Percentiles rank a stretch among this genome's conserved stretches.
These are phyloP conservation scores for Candida takata DNA, from an alignment of 805 yeast genomes.

Conservation along the genomic window DNA sequence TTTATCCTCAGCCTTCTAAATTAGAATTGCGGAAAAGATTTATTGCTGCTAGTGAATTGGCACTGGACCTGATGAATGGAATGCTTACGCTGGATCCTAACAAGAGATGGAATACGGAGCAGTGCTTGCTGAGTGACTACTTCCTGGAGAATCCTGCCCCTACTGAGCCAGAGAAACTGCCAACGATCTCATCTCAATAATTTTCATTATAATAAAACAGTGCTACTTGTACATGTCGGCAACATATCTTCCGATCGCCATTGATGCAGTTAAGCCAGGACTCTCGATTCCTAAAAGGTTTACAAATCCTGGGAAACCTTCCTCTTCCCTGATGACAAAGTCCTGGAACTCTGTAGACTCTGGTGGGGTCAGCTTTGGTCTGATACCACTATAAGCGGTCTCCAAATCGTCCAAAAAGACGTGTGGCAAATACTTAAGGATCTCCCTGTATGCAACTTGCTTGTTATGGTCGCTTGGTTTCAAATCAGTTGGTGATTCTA, in stretches of 20 bases:
- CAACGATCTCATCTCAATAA: conserved; percentile 29
- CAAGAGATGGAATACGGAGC: conserved; percentile 57
- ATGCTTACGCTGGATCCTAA: conserved; percentile 75
- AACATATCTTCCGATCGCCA: conserved; percentile 81
- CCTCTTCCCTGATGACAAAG: conserved; percentile 64
- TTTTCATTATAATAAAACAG: background rate
- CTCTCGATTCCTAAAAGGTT: conserved; percentile 81
- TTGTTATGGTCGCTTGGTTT: conserved; percentile 42
- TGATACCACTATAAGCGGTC: conserved; percentile 72
- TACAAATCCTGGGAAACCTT: conserved; percentile 69
- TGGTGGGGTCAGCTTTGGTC: conserved; percentile 64
- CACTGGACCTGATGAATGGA: conserved; percentile 65
- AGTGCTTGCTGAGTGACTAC: conserved; percentile 58
- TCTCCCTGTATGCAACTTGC: conserved; percentile 49
- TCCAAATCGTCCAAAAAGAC: conserved; percentile 43
- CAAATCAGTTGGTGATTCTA: conserved; percentile 41
- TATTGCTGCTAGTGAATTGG: conserved; percentile 84
- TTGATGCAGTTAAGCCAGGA: conserved; percentile 79
- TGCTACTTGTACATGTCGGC: conserved; percentile 17
- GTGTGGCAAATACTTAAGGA: conserved; percentile 57
- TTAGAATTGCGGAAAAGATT: conserved; percentile 76
- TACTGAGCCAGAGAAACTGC: conserved; percentile 56
- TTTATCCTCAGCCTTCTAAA: conserved; percentile 78
- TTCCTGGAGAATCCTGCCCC: conserved; percentile 73
- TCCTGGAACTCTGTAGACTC: conserved; percentile 51